phyloP scores from a whole-genome alignment of 495 filamentous ascomycete genomes.

The Durotheca rogersii region DNA sequence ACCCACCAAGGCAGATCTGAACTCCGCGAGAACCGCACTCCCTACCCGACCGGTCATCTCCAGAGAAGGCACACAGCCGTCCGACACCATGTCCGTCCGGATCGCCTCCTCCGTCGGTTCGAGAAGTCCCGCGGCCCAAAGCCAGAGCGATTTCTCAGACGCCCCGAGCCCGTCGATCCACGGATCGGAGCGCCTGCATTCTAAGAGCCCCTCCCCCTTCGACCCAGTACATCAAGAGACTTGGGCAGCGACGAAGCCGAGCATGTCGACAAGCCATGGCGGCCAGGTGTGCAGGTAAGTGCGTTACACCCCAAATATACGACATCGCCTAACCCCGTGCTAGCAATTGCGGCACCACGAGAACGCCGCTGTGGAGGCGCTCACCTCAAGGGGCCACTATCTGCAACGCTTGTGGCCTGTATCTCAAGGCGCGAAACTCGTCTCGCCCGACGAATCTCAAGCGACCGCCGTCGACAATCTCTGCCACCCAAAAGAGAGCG shows the following conservation, averaged over 20 bases:
- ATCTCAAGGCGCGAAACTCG: constrained; percentile 89
- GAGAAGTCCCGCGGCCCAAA: constrained; percentile 32
- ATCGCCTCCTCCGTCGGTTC: constrained; percentile 28
- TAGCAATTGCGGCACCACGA: constrained; percentile 93
- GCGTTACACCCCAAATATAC: not conserved
- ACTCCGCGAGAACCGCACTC: constrained; percentile 32
- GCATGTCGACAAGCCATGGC: constrained; percentile 28
- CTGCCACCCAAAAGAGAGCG: constrained; percentile 40
- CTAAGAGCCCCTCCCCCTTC: constrained; percentile 38
- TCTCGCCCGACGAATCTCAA: constrained; percentile 87
- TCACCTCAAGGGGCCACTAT: constrained; percentile 92
- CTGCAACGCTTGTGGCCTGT: constrained; percentile 96
- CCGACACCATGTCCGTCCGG: constrained; percentile 27
- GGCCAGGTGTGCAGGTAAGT: constrained; percentile 60
- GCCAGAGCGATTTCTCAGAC: constrained; percentile 32
- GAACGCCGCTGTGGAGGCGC: constrained; percentile 91
- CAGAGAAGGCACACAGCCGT: constrained; percentile 27
- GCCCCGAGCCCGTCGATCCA: constrained; percentile 33
- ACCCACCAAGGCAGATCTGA: constrained; percentile 23
- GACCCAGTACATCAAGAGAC: constrained; percentile 29
- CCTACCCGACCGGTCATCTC: constrained; percentile 33
- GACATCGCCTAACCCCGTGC: constrained; percentile 9
- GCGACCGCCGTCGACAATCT: constrained; percentile 53
- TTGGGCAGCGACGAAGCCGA: constrained; percentile 14
- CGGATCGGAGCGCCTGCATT: constrained; percentile 33